Base-by-base conservation (phyloP, 169 alveolate species). In the Eimeria acervulina region DNA sequence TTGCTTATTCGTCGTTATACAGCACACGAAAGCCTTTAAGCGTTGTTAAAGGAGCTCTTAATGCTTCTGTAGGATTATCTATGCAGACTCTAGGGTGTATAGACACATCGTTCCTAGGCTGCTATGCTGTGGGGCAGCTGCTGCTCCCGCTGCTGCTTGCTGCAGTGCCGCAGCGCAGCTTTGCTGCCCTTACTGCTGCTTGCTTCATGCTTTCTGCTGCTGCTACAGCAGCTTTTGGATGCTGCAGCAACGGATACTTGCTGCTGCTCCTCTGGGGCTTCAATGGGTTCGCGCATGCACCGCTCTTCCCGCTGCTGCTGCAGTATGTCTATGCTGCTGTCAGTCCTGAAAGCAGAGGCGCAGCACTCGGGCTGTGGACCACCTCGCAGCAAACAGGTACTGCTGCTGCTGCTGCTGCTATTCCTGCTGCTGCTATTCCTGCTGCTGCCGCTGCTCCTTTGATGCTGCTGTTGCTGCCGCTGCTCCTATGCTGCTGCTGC, bases 21-120 rank as follows among this genome's bases (percentile, higher is more conserved):
- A 87, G 95, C 55, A 95, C 98, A 17, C 81, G 98, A 38, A 97
- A 97, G 94, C 98, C 98, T 26, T 95, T 97, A 84, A 95, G 97
- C 10, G 98, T 97, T 21, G 97, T 97, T 40, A 97, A 97, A 68
- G 89, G 93, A 61, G 96, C 90, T 33, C 81, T 97, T 59, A 97
- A 95, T 31, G 90, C 80, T 4, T 55, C 70, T 28, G 72, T 94
- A 28, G 94, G 92, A 2, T 55, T 95, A 21, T 95, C 97, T 23
- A 81, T 97, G 26, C 85, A 91, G 33, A 33, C 76, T 40, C 84
- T 97, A 88, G 97, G 97, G 63, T 94, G 96, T 91, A 96, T 97
- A 28, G 98, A 97, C 96, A 97, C 98, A 55, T 85, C 97, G 10
- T 97, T 97, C 88, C 87, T 97, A 66, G 97, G 96, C 42, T 47